These are phyloP conservation scores for Begonia fuchsioides DNA, from an alignment of 306 rosid species.

Conservation along the genomic window DNA sequence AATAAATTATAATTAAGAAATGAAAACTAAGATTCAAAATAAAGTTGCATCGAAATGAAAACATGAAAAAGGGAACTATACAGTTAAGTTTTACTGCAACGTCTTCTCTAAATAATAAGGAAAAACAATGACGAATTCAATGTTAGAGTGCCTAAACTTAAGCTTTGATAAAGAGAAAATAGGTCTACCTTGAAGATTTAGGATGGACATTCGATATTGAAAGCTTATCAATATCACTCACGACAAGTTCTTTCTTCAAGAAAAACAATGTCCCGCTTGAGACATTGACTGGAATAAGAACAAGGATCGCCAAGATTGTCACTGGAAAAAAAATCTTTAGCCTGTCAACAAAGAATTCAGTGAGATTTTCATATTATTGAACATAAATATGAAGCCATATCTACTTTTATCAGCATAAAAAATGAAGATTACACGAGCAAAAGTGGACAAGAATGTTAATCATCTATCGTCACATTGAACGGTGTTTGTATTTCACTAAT, in stretches of 20 bases:
- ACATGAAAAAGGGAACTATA: neutral
- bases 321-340: conserved; percentile 74
- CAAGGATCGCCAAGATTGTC: conserved; percentile 65
- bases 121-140: too few species aligned
- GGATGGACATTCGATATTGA: conserved; percentile 87
- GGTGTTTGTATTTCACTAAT: too few species aligned
- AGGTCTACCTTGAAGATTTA: conserved; percentile 48
- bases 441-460: too few species aligned
- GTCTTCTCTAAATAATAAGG: too few species aligned
- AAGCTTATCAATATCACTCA: conserved; percentile 82
- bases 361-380: neutral
- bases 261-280: conserved; percentile 73
- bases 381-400: neutral
- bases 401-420: too few species aligned
- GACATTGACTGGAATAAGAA: conserved; percentile 86
- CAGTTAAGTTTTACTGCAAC: too few species aligned
- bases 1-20: neutral
- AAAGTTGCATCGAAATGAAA: neutral
- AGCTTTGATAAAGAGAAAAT: neutral
- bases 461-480: too few species aligned
- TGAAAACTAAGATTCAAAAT: neutral
- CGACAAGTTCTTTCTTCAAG: conserved; percentile 69
- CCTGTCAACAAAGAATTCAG: conserved; percentile 21
- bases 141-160: neutral
- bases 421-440: too few species aligned